Conservation (phyloP, 2,329 filamentous ascomycete species). For the Aureobasidium sp. region DNA sequence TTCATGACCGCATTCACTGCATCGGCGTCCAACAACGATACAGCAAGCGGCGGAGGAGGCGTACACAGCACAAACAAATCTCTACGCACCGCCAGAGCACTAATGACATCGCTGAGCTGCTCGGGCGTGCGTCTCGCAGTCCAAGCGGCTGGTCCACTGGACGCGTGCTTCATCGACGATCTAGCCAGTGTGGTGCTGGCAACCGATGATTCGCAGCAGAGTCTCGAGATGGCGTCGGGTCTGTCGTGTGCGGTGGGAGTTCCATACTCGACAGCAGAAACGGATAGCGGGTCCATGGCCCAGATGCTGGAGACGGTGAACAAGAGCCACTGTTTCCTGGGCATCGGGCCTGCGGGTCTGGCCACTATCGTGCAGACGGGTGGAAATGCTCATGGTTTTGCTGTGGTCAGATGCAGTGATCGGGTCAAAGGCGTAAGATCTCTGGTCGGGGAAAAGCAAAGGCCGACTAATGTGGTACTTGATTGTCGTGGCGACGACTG, state of each 20-base stretch:
- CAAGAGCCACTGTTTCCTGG: neutral
- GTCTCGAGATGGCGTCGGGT: neutral
- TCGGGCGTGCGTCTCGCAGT: neutral
- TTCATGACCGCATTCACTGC: neutral
- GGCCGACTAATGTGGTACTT: neutral
- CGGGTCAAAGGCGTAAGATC: neutral
- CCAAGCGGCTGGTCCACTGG: neutral
- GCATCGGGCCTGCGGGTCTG: neutral
- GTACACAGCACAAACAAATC: neutral
- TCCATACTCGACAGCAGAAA: neutral
- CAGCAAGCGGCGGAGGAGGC: neutral
- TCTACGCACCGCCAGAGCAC: neutral
- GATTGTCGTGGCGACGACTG: neutral
- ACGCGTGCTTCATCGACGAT: neutral
- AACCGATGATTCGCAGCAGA: neutral
- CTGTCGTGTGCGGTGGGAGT: neutral
- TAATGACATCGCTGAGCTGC: neutral
- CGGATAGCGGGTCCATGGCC: neutral
- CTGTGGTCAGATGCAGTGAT: neutral
- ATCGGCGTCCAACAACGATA: neutral
- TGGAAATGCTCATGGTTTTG: neutral
- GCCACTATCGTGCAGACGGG: neutral
- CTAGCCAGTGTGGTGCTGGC: neutral
- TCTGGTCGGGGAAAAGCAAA: neutral
- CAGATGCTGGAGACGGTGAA: neutral